phyloP scores from a whole-genome alignment of 2,329 filamentous ascomycete genomes.

The Alternaria viburni region DNA sequence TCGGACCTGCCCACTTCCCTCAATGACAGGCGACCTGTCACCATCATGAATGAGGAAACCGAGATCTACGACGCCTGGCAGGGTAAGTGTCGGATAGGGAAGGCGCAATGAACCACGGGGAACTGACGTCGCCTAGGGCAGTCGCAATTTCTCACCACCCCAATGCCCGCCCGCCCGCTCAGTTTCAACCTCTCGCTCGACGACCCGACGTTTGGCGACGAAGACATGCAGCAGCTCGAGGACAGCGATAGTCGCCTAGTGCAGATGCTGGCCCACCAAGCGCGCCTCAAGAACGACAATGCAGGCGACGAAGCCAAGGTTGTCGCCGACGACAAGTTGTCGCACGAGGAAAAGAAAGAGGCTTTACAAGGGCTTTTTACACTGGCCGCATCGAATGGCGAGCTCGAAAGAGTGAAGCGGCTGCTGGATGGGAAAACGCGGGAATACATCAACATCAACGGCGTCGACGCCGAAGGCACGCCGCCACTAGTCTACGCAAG shows the following conservation, averaged over 20 bases:
- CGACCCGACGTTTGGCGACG: conserved; percentile 75
- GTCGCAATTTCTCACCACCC: conserved; percentile 91
- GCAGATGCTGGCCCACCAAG: conserved; percentile 95
- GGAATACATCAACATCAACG: conserved; percentile 81
- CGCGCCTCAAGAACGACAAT: conserved; percentile 76
- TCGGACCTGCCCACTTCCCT: conserved; percentile 88
- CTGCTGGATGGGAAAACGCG: conserved; percentile 77
- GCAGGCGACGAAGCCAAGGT: conserved; percentile 79
- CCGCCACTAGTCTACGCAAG: conserved; percentile 97
- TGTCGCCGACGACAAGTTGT: conserved; percentile 73
- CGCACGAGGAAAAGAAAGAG: conserved; percentile 77
- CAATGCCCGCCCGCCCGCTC: conserved; percentile 81
- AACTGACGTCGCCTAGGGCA: conserved; percentile 66
- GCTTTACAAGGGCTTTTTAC: conserved; percentile 86
- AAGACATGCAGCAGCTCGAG: conserved; percentile 62
- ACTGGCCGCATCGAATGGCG: conserved; percentile 96
- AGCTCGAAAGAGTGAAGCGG: conserved; percentile 78
- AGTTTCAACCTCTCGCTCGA: conserved; percentile 86
- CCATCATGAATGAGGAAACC: conserved; percentile 76
- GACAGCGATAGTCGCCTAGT: conserved; percentile 89
- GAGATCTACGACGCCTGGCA: conserved; percentile 99
- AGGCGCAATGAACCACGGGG: conserved; percentile 2
- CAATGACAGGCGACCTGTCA: conserved; percentile 79
- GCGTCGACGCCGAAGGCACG: conserved; percentile 90
- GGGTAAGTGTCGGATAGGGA: conserved; percentile 64